Evolutionary conservation across 192 early-diverging fungal species (phyloP).

Genomic region (Backusella westeae): DNA sequence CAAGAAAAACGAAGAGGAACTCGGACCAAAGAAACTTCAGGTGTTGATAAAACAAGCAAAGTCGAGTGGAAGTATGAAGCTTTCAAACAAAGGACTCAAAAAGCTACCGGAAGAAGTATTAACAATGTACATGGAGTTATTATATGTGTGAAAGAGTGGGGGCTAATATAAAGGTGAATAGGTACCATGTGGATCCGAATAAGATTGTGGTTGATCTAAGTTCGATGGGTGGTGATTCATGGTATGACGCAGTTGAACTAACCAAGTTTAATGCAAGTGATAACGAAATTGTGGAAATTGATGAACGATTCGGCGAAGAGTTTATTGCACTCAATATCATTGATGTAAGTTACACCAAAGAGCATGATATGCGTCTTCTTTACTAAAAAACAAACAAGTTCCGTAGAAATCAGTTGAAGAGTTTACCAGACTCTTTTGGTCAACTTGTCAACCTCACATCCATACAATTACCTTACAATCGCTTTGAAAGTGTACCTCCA

Average conservation of each 20-base stretch:
- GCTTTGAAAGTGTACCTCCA: slow-evolving; percentile 40
- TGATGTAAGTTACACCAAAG: slow-evolving; percentile 41
- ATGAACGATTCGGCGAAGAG: slow-evolving; percentile 45
- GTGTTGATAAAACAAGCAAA: slow-evolving; percentile 31
- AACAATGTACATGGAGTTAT: slow-evolving; percentile 38
- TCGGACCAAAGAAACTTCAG: slow-evolving; percentile 5
- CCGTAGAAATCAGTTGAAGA: slow-evolving; percentile 43
- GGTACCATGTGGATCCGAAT: slow-evolving; percentile 52
- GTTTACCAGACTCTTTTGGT: slow-evolving; percentile 38
- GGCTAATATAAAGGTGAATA: neutral
- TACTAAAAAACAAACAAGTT: slow-evolving; percentile 29
- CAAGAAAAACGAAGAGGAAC: slow-evolving; percentile 4
- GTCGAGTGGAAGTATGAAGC: slow-evolving; percentile 40
- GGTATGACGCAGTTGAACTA: slow-evolving; percentile 54
- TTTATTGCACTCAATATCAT: slow-evolving; percentile 44
- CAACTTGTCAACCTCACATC: slow-evolving; percentile 32
- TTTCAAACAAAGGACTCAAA: slow-evolving; percentile 46
- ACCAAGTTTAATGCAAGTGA: slow-evolving; percentile 50
- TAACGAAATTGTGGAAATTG: slow-evolving; percentile 45
- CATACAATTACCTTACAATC: slow-evolving; percentile 45
- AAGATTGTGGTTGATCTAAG: slow-evolving; percentile 48
- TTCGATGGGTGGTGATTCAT: slow-evolving; percentile 36
- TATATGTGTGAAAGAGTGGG: too few species aligned
- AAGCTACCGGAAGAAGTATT: slow-evolving; percentile 49
- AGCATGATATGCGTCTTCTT: neutral